Conservation (phyloP, 2,329 filamentous ascomycete species). For the Cordyceps farinosa region DNA sequence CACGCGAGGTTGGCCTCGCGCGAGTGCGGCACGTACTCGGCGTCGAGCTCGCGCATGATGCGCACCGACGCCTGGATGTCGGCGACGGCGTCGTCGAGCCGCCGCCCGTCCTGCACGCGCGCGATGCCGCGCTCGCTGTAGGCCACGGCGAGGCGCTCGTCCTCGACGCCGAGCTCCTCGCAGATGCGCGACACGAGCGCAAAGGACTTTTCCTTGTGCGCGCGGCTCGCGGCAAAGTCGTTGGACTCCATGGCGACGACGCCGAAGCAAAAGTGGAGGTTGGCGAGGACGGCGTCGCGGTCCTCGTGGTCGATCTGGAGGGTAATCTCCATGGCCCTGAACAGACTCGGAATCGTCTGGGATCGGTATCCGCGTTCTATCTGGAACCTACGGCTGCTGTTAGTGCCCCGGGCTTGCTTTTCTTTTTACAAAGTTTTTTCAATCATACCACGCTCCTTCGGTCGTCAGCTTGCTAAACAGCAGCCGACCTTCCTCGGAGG, state of each 20-base stretch:
- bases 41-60: conserved; percentile 2
- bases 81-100: conserved; percentile 13
- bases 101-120: conserved; percentile 15
- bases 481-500: neutral
- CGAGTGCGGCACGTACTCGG: conserved; percentile 16
- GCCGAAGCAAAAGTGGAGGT: conserved; percentile 18
- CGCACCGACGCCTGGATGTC: conserved; percentile 11
- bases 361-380: conserved; percentile 16
- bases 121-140: conserved; percentile 19
- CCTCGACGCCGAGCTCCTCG: conserved; percentile 9
- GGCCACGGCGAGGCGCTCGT: conserved; percentile 19
- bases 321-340: conserved; percentile 11
- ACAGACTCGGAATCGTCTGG: conserved; percentile 8
- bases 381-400: conserved; percentile 6
- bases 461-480: neutral
- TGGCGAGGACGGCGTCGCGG: conserved; percentile 12
- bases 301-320: conserved; percentile 11
- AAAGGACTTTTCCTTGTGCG: conserved; percentile 16
- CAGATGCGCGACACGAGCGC: conserved; percentile 15
- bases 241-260: conserved; percentile 20
- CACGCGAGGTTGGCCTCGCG: conserved; percentile 17
- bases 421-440: too few species aligned
- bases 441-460: conserved; percentile 4
- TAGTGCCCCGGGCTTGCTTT: neutral
- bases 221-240: conserved; percentile 16